Percentiles rank a stretch among this genome's conserved stretches.
phyloP scores from a whole-genome alignment of 352 stramenopile genomes.

The Stramenopiles sp. region DNA sequence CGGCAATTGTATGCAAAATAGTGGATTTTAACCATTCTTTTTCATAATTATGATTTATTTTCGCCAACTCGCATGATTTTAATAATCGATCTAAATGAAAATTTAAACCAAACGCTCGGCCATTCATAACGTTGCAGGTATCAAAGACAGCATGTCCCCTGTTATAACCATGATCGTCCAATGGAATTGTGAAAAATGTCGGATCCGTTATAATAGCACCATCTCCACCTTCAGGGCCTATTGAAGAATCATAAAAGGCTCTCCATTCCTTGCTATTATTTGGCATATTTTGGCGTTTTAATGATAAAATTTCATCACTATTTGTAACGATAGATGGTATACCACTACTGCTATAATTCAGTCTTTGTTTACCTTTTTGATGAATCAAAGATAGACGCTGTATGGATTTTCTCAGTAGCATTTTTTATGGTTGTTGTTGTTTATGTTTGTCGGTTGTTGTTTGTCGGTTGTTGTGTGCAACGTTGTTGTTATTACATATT shows the following conservation, averaged over 20 bases:
- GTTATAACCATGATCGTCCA: slow-evolving; percentile 27
- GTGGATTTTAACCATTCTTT: slow-evolving; percentile 22
- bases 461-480: too few relatives aligned
- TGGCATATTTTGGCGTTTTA: too few relatives aligned
- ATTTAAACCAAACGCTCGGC: slow-evolving; percentile 19
- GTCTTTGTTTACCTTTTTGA: too few relatives aligned
- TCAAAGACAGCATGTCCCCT: slow-evolving; percentile 23
- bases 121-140: slow-evolving; percentile 23
- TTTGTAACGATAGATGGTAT: too few relatives aligned
- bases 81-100: slow-evolving; percentile 26
- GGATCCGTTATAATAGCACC: slow-evolving; percentile 22
- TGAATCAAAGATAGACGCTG: too few relatives aligned
- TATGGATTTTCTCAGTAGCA: too few relatives aligned
- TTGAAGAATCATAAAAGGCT: not conserved
- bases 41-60: slow-evolving; percentile 12
- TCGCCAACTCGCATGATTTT: slow-evolving; percentile 15
- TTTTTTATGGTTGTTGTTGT: too few relatives aligned
- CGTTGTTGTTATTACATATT: too few relatives aligned
- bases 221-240: not conserved
- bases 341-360: too few relatives aligned
- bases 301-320: too few relatives aligned
- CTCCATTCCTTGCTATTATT: not conserved
- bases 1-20: slow-evolving; percentile 21
- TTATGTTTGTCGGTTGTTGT: too few relatives aligned
- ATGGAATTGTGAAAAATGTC: slow-evolving; percentile 21